Evolutionary conservation across 192 early-diverging fungal genomes (phyloP), one percentile per base, ranked within the genome.

Genomic region (Phlyctochytrium arcticum): DNA sequence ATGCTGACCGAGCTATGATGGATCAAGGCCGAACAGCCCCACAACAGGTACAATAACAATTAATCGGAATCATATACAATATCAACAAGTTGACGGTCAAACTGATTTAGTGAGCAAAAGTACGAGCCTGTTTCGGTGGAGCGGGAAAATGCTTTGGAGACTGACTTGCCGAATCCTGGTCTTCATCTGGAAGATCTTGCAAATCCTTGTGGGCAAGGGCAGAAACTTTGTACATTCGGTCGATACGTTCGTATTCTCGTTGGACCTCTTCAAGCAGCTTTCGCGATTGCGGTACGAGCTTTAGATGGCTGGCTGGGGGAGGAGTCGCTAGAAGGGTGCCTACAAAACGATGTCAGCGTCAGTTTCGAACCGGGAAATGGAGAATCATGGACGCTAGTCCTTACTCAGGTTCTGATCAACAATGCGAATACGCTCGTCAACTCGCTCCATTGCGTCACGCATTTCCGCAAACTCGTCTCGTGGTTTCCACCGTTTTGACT

Each of bases 401-500:
- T n/a, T 27, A 77, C 79, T 54, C 6, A 80, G 37, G 49, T 75
- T 80, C 5, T 42, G 46, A 57, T 80, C 79, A 19, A 80, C 70
- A 5, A 67, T 57, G 24, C 35, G 30, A 23, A 80, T 53, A 49
- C 65, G 61, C 17, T 48, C 34, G 46, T 77, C 69, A 17, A 81
- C 71, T 17, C 34, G 37, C 4, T 27, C 34, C 62, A 81, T 77
- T 39, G 74, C 54, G 2, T 66, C 70, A n/a, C 53, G 33, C 73
- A 77, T 73, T 50, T 70, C 71, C 34, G 72, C 70, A 58, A 80
- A 80, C 58, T 75, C 79, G 55, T 80, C 75, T 30, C 39, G 67
- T 19, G 69, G 42, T 34, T 50, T 36, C 56, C 31, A 57, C 35
- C 35, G 15, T 21, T 29, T 31, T 12, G 47, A 17, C 4, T 19